phyloP scores from a whole-genome alignment of 305 asterid genomes.

The Fraxinus ornus region DNA sequence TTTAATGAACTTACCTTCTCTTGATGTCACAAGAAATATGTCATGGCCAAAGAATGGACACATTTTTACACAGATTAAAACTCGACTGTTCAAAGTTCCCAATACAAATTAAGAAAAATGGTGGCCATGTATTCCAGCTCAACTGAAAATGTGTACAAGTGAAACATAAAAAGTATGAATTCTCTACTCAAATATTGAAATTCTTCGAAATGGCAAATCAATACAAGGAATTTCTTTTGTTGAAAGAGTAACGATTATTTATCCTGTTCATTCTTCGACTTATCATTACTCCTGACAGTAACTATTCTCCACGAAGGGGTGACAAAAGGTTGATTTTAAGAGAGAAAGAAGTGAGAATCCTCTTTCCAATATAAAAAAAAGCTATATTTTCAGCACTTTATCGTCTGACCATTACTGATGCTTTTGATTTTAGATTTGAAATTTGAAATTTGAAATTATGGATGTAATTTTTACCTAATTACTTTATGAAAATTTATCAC shows the following conservation, averaged over 20 bases:
- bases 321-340: neutral
- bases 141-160: neutral
- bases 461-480: neutral
- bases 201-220: neutral
- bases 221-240: neutral
- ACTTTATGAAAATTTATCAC: neutral
- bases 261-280: neutral
- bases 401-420: neutral
- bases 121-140: neutral
- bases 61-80: neutral
- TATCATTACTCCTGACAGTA: neutral
- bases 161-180: neutral
- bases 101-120: neutral
- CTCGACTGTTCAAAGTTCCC: neutral
- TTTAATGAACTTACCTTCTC: neutral
- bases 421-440: neutral
- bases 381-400: neutral
- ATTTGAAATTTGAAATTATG: neutral
- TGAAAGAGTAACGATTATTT: neutral
- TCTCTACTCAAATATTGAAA: neutral
- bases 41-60: neutral
- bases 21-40: neutral
- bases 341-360: neutral
- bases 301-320: neutral
- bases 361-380: neutral